phyloP scores from a whole-genome alignment of 2,329 filamentous ascomycete species.

The Diplodia seriata region DNA sequence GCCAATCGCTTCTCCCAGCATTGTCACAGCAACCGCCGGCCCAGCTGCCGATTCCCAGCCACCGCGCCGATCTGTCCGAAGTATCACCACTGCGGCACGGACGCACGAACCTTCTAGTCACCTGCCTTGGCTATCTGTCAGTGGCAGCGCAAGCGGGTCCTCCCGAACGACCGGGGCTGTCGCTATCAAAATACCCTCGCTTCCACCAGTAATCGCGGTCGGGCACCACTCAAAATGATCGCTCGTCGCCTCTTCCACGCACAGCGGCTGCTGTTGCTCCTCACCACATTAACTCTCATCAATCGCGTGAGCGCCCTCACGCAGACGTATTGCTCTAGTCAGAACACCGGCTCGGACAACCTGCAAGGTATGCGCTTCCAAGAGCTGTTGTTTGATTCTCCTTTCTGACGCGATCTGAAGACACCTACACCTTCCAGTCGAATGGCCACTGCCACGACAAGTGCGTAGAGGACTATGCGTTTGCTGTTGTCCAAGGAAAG shows the following conservation, averaged over 20 bases:
- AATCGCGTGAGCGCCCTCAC: slow-evolving; percentile 36
- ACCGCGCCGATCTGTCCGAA: slow-evolving; percentile 23
- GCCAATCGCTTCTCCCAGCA: slow-evolving; percentile 4
- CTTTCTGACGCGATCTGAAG: slow-evolving; percentile 36
- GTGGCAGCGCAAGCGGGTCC: slow-evolving; percentile 20
- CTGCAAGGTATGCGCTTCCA: slow-evolving; percentile 41
- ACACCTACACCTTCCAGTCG: slow-evolving; percentile 61
- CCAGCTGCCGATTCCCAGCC: slow-evolving; percentile 13
- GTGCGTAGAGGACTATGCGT: slow-evolving; percentile 67
- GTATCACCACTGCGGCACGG: slow-evolving; percentile 29
- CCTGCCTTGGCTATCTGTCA: slow-evolving; percentile 14
- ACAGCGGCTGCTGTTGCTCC: slow-evolving; percentile 17
- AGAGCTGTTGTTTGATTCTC: background rate
- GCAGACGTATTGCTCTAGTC: slow-evolving; percentile 53
- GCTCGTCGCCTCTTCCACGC: background rate
- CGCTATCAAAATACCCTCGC: slow-evolving; percentile 19
- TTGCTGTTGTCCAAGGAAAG: slow-evolving; percentile 69
- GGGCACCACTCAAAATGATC: slow-evolving; percentile 14
- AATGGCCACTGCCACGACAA: slow-evolving; percentile 71
- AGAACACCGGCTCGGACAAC: slow-evolving; percentile 50
- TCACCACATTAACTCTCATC: slow-evolving; percentile 17
- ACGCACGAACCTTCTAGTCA: slow-evolving; percentile 30
- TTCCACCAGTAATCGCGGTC: background rate
- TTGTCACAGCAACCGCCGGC: slow-evolving; percentile 3
- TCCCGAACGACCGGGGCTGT: background rate